Evolutionary conservation across 805 yeast genomes (phyloP).

Genomic region (Cyberlindnera veronae): DNA sequence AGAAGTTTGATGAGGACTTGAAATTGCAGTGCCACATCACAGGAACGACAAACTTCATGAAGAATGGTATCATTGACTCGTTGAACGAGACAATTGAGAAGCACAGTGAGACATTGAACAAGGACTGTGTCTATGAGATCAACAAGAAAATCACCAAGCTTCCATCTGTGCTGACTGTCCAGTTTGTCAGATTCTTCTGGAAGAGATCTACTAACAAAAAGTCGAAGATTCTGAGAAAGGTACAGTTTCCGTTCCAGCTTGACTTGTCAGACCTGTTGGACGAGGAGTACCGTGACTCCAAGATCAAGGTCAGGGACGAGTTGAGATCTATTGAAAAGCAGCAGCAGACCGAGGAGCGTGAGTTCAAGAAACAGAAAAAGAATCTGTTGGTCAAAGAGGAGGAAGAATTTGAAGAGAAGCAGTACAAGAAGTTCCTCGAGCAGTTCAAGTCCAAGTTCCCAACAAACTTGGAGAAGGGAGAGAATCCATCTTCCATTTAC

Average conservation of each 20-base stretch:
- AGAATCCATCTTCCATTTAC: slow-evolving; percentile 85
- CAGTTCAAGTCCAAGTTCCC: slow-evolving; percentile 45
- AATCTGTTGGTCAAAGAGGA: slow-evolving; percentile 46
- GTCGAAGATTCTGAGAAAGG: slow-evolving; percentile 91
- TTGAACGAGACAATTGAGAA: slow-evolving; percentile 77
- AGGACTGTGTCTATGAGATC: slow-evolving; percentile 69
- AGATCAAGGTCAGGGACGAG: slow-evolving; percentile 71
- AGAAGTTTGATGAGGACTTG: slow-evolving; percentile 52
- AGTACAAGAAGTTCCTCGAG: slow-evolving; percentile 46
- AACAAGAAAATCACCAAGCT: slow-evolving; percentile 59
- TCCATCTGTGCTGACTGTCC: slow-evolving; percentile 86
- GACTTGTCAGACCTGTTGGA: slow-evolving; percentile 86
- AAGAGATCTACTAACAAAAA: slow-evolving; percentile 86
- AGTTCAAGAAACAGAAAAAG: slow-evolving; percentile 56
- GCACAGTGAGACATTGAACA: slow-evolving; percentile 62
- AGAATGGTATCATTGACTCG: slow-evolving; percentile 77
- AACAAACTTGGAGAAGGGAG: slow-evolving; percentile 50
- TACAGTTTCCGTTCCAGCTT: slow-evolving; percentile 88
- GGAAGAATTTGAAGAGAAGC: slow-evolving; percentile 44
- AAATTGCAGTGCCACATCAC: slow-evolving; percentile 90
- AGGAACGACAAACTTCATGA: slow-evolving; percentile 78
- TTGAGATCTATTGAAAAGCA: slow-evolving; percentile 73
- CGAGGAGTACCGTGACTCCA: slow-evolving; percentile 63
- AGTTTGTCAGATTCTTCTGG: slow-evolving; percentile 95
- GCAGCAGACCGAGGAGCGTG: slow-evolving; percentile 66